Percentiles rank a stretch among this genome's conserved stretches.
phyloP scores from a whole-genome alignment of 805 yeast genomes.

The Clavispora vitiphila region DNA sequence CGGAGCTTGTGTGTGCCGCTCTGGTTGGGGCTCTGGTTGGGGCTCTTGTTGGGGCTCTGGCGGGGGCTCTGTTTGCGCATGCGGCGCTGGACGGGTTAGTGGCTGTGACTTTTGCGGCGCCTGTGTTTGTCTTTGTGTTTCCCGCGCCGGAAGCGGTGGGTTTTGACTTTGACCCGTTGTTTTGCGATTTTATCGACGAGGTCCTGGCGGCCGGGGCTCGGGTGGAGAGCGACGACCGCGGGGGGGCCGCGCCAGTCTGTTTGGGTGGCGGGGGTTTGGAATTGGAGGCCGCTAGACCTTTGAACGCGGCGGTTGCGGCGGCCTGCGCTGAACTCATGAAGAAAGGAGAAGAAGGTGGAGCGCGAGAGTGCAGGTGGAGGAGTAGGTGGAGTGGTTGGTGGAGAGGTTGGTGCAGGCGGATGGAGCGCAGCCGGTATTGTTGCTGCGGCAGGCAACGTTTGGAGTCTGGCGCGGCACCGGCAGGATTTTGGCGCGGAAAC shows the following conservation, averaged over 20 bases:
- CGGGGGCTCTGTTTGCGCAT: background rate
- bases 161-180: background rate
- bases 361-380: background rate
- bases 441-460: background rate
- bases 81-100: background rate
- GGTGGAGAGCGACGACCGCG: background rate
- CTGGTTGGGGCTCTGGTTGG: too few relatives aligned
- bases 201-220: background rate
- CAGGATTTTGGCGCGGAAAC: background rate
- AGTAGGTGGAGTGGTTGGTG: too few relatives aligned
- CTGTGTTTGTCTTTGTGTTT: background rate
- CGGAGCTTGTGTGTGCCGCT: too few relatives aligned
- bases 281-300: conserved; percentile 12
- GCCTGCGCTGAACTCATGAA: conserved; percentile 31
- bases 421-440: too few relatives aligned
- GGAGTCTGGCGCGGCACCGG: too few relatives aligned
- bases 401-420: too few relatives aligned
- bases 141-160: background rate
- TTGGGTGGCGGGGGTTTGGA: background rate
- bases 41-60: too few relatives aligned
- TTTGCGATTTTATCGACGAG: too few relatives aligned
- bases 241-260: background rate
- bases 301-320: conserved; percentile 43
- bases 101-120: background rate
- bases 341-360: background rate